Percentiles rank a stretch among this genome's conserved stretches.
Evolutionary conservation across 2,329 filamentous ascomycete species (phyloP).

Genomic region (Aspergillus amoenus): DNA sequence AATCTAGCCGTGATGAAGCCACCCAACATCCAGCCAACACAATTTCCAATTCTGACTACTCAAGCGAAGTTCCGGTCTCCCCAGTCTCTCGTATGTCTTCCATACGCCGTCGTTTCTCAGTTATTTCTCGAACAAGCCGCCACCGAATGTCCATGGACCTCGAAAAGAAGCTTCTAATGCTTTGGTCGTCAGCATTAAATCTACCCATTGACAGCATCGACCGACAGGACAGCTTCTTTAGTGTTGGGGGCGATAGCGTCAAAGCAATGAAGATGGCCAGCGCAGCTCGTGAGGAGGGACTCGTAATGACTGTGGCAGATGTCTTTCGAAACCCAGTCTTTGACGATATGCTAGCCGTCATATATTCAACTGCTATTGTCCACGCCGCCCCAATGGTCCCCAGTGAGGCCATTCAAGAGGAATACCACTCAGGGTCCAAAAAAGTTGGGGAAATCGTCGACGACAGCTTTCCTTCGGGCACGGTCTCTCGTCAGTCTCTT

Average conservation of each 20-base stretch:
- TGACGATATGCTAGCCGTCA: slow-evolving; percentile 37
- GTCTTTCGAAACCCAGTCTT: slow-evolving; percentile 45
- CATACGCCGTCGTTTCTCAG: neutral
- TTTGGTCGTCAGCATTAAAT: slow-evolving; percentile 40
- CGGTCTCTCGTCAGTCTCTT: neutral
- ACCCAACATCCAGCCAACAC: no score
- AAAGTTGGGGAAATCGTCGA: slow-evolving; percentile 9
- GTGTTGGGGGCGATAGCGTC: slow-evolving; percentile 43
- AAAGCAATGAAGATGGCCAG: slow-evolving; percentile 45
- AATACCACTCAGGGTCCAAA: slow-evolving; percentile 6
- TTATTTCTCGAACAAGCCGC: neutral
- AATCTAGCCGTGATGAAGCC: neutral
- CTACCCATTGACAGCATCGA: slow-evolving; percentile 33
- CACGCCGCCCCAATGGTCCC: neutral
- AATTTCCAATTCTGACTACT: no score
- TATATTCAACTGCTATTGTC: slow-evolving; percentile 11
- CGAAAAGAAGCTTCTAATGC: slow-evolving; percentile 36
- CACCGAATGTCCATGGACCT: slow-evolving; percentile 27
- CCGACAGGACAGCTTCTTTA: slow-evolving; percentile 44
- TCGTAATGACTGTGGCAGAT: slow-evolving; percentile 44
- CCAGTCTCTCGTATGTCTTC: neutral
- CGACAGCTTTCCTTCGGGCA: slow-evolving; percentile 34
- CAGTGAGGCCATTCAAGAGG: slow-evolving; percentile 11
- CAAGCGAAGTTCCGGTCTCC: neutral
- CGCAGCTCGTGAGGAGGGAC: slow-evolving; percentile 39